Evolutionary conservation across 2,329 filamentous ascomycete genomes (phyloP).

Genomic region (Cordyceps fumosorosea): DNA sequence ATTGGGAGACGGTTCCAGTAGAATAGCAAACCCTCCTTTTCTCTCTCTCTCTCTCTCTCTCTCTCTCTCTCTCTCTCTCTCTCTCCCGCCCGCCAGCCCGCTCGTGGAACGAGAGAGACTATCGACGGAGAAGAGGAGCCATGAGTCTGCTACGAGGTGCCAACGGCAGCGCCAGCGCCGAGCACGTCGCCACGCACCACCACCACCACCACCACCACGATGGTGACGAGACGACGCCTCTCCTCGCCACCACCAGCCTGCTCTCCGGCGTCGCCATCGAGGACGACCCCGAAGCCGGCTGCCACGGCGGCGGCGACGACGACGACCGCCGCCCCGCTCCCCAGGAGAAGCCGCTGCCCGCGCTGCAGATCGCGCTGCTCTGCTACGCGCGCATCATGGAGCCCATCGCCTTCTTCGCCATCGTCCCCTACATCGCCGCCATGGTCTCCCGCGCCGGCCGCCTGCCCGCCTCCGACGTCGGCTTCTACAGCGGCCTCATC

Average conservation of each 20-base stretch:
- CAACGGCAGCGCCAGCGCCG: not conserved
- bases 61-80: no score
- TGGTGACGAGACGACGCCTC: constrained; percentile 3
- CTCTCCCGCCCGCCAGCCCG: no score
- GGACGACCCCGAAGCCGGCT: not conserved
- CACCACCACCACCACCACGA: not conserved
- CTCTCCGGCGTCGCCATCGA: not conserved
- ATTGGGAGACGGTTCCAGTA: no score
- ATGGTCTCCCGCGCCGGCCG: constrained; percentile 65
- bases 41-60: no score
- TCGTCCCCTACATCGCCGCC: constrained; percentile 73
- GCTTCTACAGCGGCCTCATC: constrained; percentile 74
- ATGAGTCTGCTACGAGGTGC: not conserved
- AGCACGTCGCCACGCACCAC: not conserved
- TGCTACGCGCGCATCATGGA: constrained; percentile 69
- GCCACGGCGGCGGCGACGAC: not conserved
- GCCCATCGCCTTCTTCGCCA: constrained; percentile 75
- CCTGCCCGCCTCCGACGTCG: constrained; percentile 59
- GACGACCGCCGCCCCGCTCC: not conserved
- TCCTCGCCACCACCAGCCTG: not conserved
- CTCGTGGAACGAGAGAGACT: no score
- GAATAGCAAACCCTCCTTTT: no score
- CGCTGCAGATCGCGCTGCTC: constrained; percentile 61
- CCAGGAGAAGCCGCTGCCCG: constrained; percentile 44
- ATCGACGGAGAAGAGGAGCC: not conserved